These are phyloP conservation scores for Cordyceps pruinosa DNA, from an alignment of 2,329 filamentous ascomycete genomes.

Conservation along the genomic window DNA sequence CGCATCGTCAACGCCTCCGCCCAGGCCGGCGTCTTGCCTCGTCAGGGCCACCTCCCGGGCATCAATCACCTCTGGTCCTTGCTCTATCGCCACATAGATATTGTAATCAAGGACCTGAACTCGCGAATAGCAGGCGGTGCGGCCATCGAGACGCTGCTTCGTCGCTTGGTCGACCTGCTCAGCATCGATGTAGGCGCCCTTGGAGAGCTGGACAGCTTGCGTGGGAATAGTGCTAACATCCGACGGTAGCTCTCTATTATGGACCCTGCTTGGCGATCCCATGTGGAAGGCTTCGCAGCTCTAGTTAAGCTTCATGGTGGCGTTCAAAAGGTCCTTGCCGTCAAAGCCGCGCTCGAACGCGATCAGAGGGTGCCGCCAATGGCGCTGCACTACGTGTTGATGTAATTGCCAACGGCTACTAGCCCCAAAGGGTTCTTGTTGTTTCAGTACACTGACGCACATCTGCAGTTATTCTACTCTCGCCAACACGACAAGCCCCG, in stretches of 20 bases:
- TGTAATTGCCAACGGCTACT: background rate
- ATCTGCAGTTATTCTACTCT: background rate
- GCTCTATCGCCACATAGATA: constrained; percentile 3
- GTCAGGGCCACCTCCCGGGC: constrained; percentile 1
- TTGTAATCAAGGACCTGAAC: constrained; percentile 6
- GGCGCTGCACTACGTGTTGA: constrained; percentile 6
- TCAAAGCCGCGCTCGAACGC: background rate
- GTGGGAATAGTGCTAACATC: background rate
- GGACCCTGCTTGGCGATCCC: constrained; percentile 8
- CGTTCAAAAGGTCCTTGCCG: background rate
- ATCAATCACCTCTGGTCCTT: constrained; percentile 9
- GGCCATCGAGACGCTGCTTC: background rate
- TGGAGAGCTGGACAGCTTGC: background rate
- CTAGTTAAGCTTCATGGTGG: constrained; percentile 9
- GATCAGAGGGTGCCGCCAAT: constrained; percentile 1
- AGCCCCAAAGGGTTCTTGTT: too few species aligned
- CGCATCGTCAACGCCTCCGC: constrained; percentile 9
- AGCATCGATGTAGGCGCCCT: constrained; percentile 4
- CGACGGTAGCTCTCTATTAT: background rate
- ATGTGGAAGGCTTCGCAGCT: constrained; percentile 5
- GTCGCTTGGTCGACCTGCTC: background rate
- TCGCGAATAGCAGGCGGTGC: constrained; percentile 2
- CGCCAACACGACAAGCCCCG: constrained; percentile 6
- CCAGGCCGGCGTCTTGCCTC: constrained; percentile 1
- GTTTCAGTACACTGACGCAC: background rate